Conservation (phyloP, 768 basidiomycete genomes). For the Agrocybe pediades region DNA sequence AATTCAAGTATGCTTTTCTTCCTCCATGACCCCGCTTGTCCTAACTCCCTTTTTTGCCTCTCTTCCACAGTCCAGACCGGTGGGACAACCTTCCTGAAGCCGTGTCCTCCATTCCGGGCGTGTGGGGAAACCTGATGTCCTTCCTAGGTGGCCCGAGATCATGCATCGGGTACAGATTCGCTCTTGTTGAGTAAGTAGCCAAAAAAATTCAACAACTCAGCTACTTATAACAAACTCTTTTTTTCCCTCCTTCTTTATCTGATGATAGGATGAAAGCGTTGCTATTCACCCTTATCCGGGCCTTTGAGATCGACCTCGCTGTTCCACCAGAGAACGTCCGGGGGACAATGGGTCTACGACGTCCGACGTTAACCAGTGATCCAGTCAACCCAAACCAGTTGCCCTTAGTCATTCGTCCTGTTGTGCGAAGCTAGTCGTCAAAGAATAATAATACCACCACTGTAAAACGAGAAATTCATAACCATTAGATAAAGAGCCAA, state of each 20-base stretch:
- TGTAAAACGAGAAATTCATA: too few species aligned
- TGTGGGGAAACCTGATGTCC: conserved; percentile 58
- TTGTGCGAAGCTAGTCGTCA: too few species aligned
- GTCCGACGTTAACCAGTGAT: conserved; percentile 45
- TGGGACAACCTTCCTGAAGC: conserved; percentile 53
- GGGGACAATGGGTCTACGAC: conserved; percentile 34
- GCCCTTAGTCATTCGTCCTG: conserved; percentile 37
- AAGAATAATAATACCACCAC: too few species aligned
- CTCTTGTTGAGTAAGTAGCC: conserved; percentile 53
- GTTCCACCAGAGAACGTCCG: conserved; percentile 46
- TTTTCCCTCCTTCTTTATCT: background rate
- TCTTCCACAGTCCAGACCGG: conserved; percentile 68
- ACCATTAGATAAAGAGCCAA: too few species aligned
- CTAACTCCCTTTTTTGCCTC: too few species aligned
- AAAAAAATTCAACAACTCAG: background rate
- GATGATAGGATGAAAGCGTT: conserved; percentile 32
- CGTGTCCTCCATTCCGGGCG: conserved; percentile 49
- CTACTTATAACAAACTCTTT: background rate
- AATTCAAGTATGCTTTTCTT: conserved; percentile 51
- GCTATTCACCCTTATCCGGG: conserved; percentile 51
- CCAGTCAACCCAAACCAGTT: conserved; percentile 39
- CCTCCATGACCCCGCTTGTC: too few species aligned
- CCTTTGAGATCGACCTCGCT: conserved; percentile 56
- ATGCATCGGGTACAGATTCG: conserved; percentile 70
- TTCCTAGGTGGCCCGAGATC: conserved; percentile 68